Percentiles rank a stretch among this genome's conserved stretches.
Conservation (phyloP, 108 stramenopile genomes). For the Nitzschia sp. region DNA sequence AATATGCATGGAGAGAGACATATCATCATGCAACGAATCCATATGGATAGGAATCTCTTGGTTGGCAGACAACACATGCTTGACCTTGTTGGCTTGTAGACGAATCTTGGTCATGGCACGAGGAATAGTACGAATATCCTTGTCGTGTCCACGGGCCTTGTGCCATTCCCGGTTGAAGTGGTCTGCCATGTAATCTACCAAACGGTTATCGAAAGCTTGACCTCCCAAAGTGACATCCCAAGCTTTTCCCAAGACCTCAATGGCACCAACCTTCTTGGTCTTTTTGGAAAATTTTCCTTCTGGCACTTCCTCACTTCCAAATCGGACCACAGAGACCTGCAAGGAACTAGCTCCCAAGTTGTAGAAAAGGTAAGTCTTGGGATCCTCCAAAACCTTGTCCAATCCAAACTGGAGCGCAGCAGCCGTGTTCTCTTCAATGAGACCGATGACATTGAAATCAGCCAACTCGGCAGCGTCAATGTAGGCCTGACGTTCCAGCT, state of each 20-base stretch:
- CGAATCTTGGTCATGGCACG: conserved; percentile 96
- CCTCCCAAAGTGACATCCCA: conserved; percentile 96
- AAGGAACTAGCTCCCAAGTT: conserved; percentile 93
- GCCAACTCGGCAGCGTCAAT: conserved; percentile 94
- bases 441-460: conserved; percentile 89
- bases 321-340: conserved; percentile 87
- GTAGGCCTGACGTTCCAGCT: conserved; percentile 90
- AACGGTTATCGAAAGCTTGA: conserved; percentile 75
- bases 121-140: conserved; percentile 79
- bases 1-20: conserved; percentile 80
- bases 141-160: conserved; percentile 44
- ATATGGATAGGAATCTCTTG: conserved; percentile 92
- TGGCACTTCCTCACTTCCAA: conserved; percentile 66
- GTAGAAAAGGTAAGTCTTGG: conserved; percentile 90
- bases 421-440: conserved; percentile 98
- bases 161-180: conserved; percentile 90
- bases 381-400: conserved; percentile 87
- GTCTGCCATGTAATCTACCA: conserved; percentile 92
- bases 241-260: conserved; percentile 89
- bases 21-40: conserved; percentile 91
- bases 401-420: conserved; percentile 96
- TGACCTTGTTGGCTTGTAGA: conserved; percentile 95
- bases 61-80: conserved; percentile 97
- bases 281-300: conserved; percentile 71
- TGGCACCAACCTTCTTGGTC: conserved; percentile 86